These are phyloP conservation scores for Dictyostelium citrinum DNA, from an alignment of 78 protist species.

Conservation along the genomic window DNA sequence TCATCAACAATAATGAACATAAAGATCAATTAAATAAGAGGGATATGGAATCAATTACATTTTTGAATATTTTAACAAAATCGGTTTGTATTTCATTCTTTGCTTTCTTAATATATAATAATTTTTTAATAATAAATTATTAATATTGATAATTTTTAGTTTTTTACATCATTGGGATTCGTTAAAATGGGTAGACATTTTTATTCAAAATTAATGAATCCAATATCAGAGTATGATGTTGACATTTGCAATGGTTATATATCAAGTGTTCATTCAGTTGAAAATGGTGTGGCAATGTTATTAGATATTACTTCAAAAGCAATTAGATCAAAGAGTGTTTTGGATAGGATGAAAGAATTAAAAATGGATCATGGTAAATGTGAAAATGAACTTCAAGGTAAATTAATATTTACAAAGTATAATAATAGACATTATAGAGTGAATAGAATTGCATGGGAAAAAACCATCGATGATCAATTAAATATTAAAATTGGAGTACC, in stretches of 20 bases:
- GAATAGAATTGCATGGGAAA: neutral
- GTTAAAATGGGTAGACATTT: slow-evolving; percentile 24
- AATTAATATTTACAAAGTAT: slow-evolving; percentile 8
- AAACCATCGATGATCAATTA: neutral
- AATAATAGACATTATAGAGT: slow-evolving; percentile 59
- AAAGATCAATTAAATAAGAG: neutral
- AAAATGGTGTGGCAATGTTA: slow-evolving; percentile 18
- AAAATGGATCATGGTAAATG: neutral
- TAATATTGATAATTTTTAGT: slow-evolving; percentile 7
- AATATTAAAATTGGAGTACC: neutral
- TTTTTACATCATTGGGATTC: slow-evolving; percentile 17
- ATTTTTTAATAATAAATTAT: neutral
- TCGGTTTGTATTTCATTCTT: neutral
- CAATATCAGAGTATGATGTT: neutral
- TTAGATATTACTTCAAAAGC: slow-evolving; percentile 23
- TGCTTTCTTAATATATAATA: neutral
- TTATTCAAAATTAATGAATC: neutral
- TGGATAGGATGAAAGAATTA: neutral
- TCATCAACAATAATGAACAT: neutral
- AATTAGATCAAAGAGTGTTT: neutral
- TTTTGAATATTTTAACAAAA: slow-evolving; percentile 44
- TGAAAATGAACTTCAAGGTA: neutral
- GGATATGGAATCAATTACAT: neutral
- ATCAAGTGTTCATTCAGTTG: neutral
- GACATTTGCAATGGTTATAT: slow-evolving; percentile 45